Evolutionary conservation across 345 rosid genomes (phyloP), one percentile per base, ranked within the genome.

Genomic region (Alliaria petiolata): DNA sequence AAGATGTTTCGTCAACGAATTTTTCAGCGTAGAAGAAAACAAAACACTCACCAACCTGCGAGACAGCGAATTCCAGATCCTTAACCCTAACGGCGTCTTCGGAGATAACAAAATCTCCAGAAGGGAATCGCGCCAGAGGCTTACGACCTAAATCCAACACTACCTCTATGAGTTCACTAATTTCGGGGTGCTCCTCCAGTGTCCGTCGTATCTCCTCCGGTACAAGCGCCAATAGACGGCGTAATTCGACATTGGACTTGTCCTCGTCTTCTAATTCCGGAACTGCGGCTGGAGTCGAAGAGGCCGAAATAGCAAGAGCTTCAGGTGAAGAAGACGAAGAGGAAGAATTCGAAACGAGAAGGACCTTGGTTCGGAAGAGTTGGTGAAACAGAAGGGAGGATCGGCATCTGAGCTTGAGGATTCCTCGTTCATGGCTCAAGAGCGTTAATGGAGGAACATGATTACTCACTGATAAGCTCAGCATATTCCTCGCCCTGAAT

Each of bases 111-210:
- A 88, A 86, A 58, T 93, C 98, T n/a, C 98, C 98, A 1, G 90
- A 85, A 14, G 97, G 98, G 69, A 90, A 93, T 50, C 98, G 82
- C 19, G 97, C 93, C 11, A 90, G 76, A 12, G 97, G 98, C 44
- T 77, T 82, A 50, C 98, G 89, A 34, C 98, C 98, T 78, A 93
- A 79, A 73, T 89, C 97, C 92, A 90, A 78, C 39, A 90, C 93
- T 75, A 90, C 88, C 79, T 93, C 98, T 17, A 90, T 84, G 70
- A 93, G 63, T 46, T 87, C 83, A 28, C 60, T 59, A 13, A 79
- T 75, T 62, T 93, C 91, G 39, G 82, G 81, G 51, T 90, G 97
- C 76, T 87, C 84, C 46, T 82, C 73, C 4, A 86, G 78, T 40
- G 63, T 82, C 61, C 75, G 76, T 38, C 85, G 84, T 85, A 93